Evolutionary conservation across 495 filamentous ascomycete genomes (phyloP), one percentile per base, ranked within the genome.

Genomic region (Trichoderma asperelloides): DNA sequence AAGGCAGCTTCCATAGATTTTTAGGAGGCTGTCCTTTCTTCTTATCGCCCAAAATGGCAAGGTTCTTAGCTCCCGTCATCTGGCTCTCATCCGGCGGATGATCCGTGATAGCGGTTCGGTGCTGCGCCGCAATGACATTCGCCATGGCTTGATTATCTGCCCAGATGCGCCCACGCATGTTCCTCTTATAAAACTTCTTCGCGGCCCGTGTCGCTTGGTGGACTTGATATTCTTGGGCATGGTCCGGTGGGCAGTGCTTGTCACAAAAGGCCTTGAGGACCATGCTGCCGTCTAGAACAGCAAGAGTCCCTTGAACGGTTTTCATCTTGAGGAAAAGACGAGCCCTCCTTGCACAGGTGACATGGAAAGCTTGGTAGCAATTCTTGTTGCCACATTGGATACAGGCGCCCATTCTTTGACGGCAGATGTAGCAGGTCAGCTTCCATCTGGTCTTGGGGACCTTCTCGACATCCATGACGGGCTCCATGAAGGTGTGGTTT

Each of bases 331-430:
- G 80, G 74, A 90, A 96, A 0, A 99, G 86, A 68, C 89, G 87
- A 45, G 93, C 91, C 69, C 91, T 83, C 47, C 96, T 87, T 13
- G 94, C 95, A 74, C 95, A 99, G 6, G 94, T 97, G 37, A 98
- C 95, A 76, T 99, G 95, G 77, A 98, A 99, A n/a, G 95, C 95
- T 72, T 92, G 87, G 73, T 93, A 99, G 76, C 95, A 99, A 68
- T 88, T 90, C 75, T 96, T 98, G 78, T 98, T 97, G 66, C 93
- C 92, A 78, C 95, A 99, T 77, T 99, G 95, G 66, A 99, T 96
- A 70, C 94, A 97, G 43, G 95, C 94, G 28, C 95, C 95, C 95
- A 98, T 99, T 71, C 87, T 89, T 77, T 98, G 95, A 67, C 90
- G 89, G 78, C 95, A 99, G 62, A 99, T 96, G 78, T 98, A 99